A percentile compares a stretch with the other conserved stretches of the same genome.
Conservation (phyloP, 192 early-diverging fungal genomes). For the Coemansia sp. region DNA sequence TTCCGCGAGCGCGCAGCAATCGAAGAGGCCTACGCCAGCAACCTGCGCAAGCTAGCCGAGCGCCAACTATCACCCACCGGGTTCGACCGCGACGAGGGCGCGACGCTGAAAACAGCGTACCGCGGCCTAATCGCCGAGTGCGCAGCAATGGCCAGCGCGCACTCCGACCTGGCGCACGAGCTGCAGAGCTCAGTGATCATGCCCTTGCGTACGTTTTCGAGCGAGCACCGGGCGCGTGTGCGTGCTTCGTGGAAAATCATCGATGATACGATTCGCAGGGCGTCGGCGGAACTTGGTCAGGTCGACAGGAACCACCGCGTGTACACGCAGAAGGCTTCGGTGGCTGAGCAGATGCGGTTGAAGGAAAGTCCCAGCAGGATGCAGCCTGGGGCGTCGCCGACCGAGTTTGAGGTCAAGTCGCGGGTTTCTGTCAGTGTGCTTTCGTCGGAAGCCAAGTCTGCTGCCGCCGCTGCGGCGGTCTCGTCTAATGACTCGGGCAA, state of each 20-base stretch:
- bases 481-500: slow-evolving; percentile 2
- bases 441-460: slow-evolving; percentile 2
- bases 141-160: slow-evolving; percentile 30
- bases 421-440: slow-evolving; percentile 20
- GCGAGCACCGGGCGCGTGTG: slow-evolving; percentile 47
- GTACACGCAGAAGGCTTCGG: slow-evolving; percentile 47
- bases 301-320: slow-evolving; percentile 47
- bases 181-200: slow-evolving; percentile 40
- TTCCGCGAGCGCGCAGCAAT: slow-evolving; percentile 46
- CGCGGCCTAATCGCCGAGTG: slow-evolving; percentile 47
- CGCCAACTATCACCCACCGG: slow-evolving; percentile 26
- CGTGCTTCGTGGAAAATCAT: slow-evolving; percentile 49
- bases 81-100: slow-evolving; percentile 52
- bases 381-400: slow-evolving; percentile 14
- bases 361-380: slow-evolving; percentile 14
- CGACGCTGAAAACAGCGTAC: slow-evolving; percentile 50
- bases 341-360: slow-evolving; percentile 39
- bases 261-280: slow-evolving; percentile 38
- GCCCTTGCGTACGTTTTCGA: slow-evolving; percentile 45
- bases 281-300: slow-evolving; percentile 38
- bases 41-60: slow-evolving; percentile 37
- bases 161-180: slow-evolving; percentile 42
- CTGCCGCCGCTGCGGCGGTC: neutral
- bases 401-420: slow-evolving; percentile 44
- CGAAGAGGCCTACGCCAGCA: slow-evolving; percentile 45